Evolutionary conservation across 1,139 yeast species (phyloP).

Genomic region (Hansenula sp.): DNA sequence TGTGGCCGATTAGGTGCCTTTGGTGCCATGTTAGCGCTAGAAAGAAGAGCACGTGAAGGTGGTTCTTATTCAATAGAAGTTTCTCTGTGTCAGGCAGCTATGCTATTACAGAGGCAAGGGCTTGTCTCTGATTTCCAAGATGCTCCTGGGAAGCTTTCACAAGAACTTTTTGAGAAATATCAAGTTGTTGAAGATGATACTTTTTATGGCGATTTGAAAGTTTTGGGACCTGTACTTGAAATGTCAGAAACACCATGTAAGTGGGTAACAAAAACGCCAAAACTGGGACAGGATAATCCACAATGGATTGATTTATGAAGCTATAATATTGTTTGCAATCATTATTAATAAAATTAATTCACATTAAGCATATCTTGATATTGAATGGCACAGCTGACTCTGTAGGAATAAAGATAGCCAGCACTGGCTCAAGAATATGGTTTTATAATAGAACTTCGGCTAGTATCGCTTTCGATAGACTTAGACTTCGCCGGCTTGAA

Average conservation of each 20-base stretch:
- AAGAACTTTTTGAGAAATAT: not conserved
- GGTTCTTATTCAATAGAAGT: not conserved
- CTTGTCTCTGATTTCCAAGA: not conserved
- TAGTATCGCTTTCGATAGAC: too few species aligned
- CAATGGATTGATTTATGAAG: not conserved
- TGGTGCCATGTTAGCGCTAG: slow-evolving; percentile 3
- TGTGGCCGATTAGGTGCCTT: slow-evolving; percentile 2
- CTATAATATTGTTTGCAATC: too few species aligned
- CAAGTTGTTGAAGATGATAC: slow-evolving; percentile 1
- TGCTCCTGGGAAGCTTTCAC: not conserved
- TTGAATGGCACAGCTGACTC: too few species aligned
- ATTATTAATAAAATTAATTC: too few species aligned
- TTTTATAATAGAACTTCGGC: too few species aligned
- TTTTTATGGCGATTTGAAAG: not conserved
- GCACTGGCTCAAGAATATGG: too few species aligned
- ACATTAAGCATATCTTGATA: too few species aligned
- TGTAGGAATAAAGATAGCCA: too few species aligned
- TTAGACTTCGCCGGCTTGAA: too few species aligned
- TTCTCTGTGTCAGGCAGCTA: slow-evolving; percentile 1
- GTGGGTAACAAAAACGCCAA: not conserved
- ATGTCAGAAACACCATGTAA: not conserved
- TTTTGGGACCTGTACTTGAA: not conserved
- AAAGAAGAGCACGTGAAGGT: not conserved
- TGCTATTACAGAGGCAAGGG: slow-evolving; percentile 1
- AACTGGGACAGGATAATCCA: not conserved